A percentile compares a stretch with the other conserved stretches of the same genome.
Conservation (phyloP, 257 asterid genomes). For the Asclepias syriaca region DNA sequence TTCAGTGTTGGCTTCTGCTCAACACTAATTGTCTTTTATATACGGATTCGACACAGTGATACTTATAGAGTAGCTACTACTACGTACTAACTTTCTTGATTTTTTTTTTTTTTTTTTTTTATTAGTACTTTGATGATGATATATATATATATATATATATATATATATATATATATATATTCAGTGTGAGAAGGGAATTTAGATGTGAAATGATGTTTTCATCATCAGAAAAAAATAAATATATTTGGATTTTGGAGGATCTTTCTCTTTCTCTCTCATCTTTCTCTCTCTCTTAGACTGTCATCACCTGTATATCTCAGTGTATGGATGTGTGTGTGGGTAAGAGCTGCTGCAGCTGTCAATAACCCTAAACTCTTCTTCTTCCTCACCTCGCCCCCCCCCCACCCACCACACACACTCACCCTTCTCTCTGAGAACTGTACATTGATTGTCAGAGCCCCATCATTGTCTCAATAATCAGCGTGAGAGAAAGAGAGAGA, state of each 20-base stretch:
- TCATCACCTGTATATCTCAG: not conserved
- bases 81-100: not conserved
- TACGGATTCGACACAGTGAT: conserved; percentile 9
- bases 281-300: not conserved
- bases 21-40: conserved; percentile 2
- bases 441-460: conserved; percentile 43
- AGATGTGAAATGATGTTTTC: conserved; percentile 16
- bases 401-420: not conserved
- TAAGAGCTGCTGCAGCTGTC: conserved; percentile 24
- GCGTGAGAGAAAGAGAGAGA: conserved; percentile 22
- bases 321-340: conserved; percentile 1
- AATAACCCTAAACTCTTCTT: not conserved
- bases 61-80: not conserved
- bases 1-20: not conserved
- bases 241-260: conserved; percentile 14
- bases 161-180: not conserved
- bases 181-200: conserved; percentile 1
- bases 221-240: conserved; percentile 11
- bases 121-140: no score
- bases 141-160: no score
- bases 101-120: no score
- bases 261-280: not conserved
- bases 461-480: conserved; percentile 72
- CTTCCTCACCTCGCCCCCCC: not conserved
- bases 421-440: conserved; percentile 1